A percentile compares a stretch with the other conserved stretches of the same genome.
Conservation (phyloP, 2,329 filamentous ascomycete species). For the Stromatinia cepivora region DNA sequence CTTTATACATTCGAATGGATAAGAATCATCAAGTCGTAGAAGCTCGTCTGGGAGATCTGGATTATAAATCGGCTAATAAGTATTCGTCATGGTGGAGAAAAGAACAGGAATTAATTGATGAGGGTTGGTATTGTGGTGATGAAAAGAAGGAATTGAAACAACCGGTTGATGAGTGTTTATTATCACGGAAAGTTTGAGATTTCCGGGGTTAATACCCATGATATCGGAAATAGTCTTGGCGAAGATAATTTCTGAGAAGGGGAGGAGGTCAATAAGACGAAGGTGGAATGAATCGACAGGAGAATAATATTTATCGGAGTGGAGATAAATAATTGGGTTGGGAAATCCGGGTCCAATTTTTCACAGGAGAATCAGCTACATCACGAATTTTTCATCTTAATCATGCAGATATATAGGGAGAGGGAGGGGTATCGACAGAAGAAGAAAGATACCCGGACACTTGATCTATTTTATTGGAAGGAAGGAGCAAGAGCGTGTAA, state of each 20-base stretch:
- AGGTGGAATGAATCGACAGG: background rate
- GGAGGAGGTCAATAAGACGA: accelerated
- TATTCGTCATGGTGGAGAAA: constrained; percentile 65
- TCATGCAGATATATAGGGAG: no score
- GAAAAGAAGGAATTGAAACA: constrained; percentile 36
- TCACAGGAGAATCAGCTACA: no score
- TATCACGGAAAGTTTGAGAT: background rate
- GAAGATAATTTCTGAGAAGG: background rate
- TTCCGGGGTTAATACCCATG: background rate
- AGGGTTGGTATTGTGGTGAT: constrained; percentile 63
- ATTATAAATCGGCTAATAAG: constrained; percentile 72
- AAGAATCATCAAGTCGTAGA: constrained; percentile 44
- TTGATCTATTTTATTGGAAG: no score
- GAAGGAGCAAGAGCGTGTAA: no score
- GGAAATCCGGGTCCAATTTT: no score
- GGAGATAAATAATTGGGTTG: background rate
- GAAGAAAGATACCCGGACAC: no score
- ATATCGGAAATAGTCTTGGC: background rate
- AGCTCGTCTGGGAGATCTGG: constrained; percentile 71
- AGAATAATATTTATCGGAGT: background rate
- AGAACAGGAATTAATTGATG: constrained; percentile 62
- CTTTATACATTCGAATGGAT: constrained; percentile 66
- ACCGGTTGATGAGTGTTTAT: constrained; percentile 20
- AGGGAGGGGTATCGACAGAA: no score
- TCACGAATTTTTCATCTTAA: no score